Evolutionary conservation across 176 grass and related monocot species (phyloP).

Genomic region (Avena insularis): DNA sequence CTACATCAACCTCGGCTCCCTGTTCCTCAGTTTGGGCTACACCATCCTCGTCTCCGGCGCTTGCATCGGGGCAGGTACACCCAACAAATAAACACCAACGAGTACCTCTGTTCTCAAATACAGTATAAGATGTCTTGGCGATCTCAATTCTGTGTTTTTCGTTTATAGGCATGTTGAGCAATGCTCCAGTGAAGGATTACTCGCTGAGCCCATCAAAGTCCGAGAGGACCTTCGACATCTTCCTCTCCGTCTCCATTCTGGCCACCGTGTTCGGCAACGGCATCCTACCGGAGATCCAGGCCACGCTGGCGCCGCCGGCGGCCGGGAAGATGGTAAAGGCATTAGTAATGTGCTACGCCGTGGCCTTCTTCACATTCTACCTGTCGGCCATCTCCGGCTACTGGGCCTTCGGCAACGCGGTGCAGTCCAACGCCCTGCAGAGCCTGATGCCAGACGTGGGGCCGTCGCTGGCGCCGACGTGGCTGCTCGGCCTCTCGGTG

Average conservation of each 20-base stretch:
- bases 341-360: slow-evolving; percentile 60
- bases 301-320: slow-evolving; percentile 84
- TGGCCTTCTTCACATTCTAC: slow-evolving; percentile 76
- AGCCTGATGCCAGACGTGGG: slow-evolving; percentile 72
- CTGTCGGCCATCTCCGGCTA: slow-evolving; percentile 67
- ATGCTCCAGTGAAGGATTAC: slow-evolving; percentile 71
- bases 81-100: not conserved
- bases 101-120: too few relatives aligned
- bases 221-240: slow-evolving; percentile 55
- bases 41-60: slow-evolving; percentile 59
- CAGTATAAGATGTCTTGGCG: too few relatives aligned
- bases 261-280: slow-evolving; percentile 88
- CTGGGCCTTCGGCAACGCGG: slow-evolving; percentile 75
- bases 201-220: slow-evolving; percentile 69
- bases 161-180: slow-evolving; percentile 43
- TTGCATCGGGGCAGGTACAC: slow-evolving; percentile 70
- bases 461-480: slow-evolving; percentile 72
- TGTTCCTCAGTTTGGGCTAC: slow-evolving; percentile 72
- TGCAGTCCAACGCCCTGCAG: slow-evolving; percentile 70
- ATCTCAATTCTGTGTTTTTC: not conserved
- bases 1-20: slow-evolving; percentile 82
- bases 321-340: slow-evolving; percentile 87
- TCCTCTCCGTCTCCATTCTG: slow-evolving; percentile 84
- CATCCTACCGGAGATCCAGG: slow-evolving; percentile 93
- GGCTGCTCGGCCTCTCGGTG: slow-evolving; percentile 74